phyloP scores from a whole-genome alignment of 2,329 filamentous ascomycete species.

The Grosmannia serpens region DNA sequence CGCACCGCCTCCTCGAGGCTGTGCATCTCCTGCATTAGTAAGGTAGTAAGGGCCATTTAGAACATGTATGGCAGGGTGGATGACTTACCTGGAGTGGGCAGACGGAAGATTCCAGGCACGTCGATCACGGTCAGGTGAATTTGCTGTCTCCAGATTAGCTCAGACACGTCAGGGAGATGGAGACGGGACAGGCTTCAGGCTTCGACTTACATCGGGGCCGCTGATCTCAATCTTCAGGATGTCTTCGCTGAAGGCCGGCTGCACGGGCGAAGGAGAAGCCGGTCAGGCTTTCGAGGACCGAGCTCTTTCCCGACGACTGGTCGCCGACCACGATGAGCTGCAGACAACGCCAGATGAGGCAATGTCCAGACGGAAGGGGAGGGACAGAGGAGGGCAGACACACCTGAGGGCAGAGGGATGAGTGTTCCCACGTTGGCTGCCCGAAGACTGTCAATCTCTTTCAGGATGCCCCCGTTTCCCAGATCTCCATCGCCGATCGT shows the following conservation, averaged over 20 bases:
- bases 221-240: slow-evolving; percentile 32
- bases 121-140: slow-evolving; percentile 41
- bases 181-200: neutral
- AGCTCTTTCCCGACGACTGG: slow-evolving; percentile 66
- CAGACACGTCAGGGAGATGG: neutral
- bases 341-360: neutral
- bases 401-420: slow-evolving; percentile 16
- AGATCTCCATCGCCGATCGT: slow-evolving; percentile 1
- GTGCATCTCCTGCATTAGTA: slow-evolving; percentile 32
- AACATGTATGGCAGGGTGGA: neutral
- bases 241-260: slow-evolving; percentile 31
- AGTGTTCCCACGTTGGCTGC: slow-evolving; percentile 15
- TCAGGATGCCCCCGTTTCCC: slow-evolving; percentile 13
- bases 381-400: neutral
- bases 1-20: slow-evolving; percentile 27
- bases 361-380: neutral
- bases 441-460: slow-evolving; percentile 18
- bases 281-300: slow-evolving; percentile 49
- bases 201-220: slow-evolving; percentile 25
- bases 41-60: slow-evolving; percentile 26
- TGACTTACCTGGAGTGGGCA: slow-evolving; percentile 21
- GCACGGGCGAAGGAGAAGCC: slow-evolving; percentile 17
- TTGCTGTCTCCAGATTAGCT: slow-evolving; percentile 15
- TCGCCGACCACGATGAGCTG: slow-evolving; percentile 64
- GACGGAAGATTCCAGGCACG: slow-evolving; percentile 40